Percentiles rank a stretch among this genome's conserved stretches.
phyloP scores from a whole-genome alignment of 768 basidiomycete genomes.

The Pleurotus platypus region DNA sequence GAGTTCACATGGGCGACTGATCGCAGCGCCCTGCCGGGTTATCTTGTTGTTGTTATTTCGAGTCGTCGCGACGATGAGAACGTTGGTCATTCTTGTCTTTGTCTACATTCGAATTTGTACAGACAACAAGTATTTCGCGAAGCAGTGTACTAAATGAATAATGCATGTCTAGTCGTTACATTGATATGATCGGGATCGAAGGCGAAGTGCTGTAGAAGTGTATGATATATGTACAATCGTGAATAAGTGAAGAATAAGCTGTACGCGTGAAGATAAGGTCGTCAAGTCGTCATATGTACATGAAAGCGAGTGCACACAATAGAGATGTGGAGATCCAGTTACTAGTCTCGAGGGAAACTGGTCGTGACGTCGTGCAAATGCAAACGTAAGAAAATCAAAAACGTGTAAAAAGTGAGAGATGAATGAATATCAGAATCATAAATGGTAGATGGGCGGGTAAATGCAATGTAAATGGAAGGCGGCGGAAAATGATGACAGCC shows the following conservation, averaged over 20 bases:
- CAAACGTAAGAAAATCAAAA: neutral
- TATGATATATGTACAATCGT: neutral
- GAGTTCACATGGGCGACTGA: neutral
- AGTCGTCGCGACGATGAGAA: neutral
- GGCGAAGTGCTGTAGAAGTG: constrained; percentile 9
- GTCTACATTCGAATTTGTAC: constrained; percentile 6
- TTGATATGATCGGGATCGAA: constrained; percentile 23
- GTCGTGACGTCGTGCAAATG: constrained; percentile 9
- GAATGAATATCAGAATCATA: neutral
- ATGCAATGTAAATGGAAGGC: neutral
- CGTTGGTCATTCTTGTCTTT: neutral
- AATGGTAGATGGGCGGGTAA: neutral
- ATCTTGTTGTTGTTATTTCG: neutral
- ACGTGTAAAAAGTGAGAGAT: neutral
- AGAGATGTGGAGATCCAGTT: constrained; percentile 4
- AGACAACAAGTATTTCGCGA: constrained; percentile 21
- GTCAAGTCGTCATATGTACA: constrained; percentile 8
- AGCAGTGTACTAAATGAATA: constrained; percentile 28
- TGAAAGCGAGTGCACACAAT: neutral
- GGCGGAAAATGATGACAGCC: too few relatives aligned
- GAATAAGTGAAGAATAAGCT: constrained; percentile 6
- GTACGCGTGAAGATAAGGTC: constrained; percentile 6
- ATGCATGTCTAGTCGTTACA: constrained; percentile 79
- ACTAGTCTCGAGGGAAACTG: neutral
- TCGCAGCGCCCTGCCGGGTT: neutral